Evolutionary conservation across 2,329 filamentous ascomycete species (phyloP).

Genomic region (Aspergillus intermedius): DNA sequence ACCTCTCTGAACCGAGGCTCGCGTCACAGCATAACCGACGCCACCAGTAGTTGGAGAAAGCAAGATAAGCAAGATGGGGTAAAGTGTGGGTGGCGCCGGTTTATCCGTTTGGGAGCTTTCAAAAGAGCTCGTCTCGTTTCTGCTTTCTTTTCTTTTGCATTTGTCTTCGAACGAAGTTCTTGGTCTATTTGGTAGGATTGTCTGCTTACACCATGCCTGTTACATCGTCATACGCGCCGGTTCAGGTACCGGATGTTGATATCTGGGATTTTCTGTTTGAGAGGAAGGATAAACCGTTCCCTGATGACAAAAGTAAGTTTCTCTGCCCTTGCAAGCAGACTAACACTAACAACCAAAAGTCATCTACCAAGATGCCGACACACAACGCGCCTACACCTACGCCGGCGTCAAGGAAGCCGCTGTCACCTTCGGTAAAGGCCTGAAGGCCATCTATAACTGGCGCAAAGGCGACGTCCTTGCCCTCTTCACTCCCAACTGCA

Average conservation of each 20-base stretch:
- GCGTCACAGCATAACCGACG: background rate
- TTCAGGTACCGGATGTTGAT: conserved; percentile 68
- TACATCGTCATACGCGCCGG: conserved; percentile 56
- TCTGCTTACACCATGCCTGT: conserved; percentile 55
- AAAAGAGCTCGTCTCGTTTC: background rate
- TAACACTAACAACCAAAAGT: conserved; percentile 45
- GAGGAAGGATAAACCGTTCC: conserved; percentile 55
- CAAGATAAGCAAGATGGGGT: too few relatives aligned
- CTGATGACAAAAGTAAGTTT: conserved; percentile 64
- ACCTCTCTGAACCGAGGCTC: background rate
- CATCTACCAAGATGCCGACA: conserved; percentile 70
- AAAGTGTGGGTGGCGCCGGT: too few relatives aligned
- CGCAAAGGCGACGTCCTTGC: conserved; percentile 75
- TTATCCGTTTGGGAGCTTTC: background rate
- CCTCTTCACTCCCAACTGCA: conserved; percentile 76
- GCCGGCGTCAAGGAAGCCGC: conserved; percentile 59
- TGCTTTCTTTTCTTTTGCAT: background rate
- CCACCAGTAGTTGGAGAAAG: background rate
- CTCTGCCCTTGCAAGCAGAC: background rate
- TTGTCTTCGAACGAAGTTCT: background rate
- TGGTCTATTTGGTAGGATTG: background rate
- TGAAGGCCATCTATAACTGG: conserved; percentile 70
- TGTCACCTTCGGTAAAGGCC: conserved; percentile 70
- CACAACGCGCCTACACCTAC: conserved; percentile 64
- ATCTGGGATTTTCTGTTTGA: conserved; percentile 76